A percentile compares a stretch with the other conserved stretches of the same genome.
These are phyloP conservation scores for Chalaropsis thielavioides DNA, from an alignment of 2,329 filamentous ascomycete genomes.

Conservation along the genomic window DNA sequence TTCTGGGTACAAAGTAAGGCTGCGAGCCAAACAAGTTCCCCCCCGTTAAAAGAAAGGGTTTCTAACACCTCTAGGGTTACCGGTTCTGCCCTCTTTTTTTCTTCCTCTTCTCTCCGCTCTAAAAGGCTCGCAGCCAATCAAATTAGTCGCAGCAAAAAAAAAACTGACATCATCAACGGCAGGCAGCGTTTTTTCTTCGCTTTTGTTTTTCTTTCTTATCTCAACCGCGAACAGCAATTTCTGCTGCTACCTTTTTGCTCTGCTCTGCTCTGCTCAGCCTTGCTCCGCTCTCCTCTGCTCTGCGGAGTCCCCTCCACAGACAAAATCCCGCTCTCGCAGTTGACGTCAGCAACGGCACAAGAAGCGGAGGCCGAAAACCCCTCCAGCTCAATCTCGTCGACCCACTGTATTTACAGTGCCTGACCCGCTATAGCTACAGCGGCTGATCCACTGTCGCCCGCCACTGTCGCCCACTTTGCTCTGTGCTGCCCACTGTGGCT, in stretches of 20 bases:
- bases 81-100: background rate
- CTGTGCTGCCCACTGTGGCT: background rate
- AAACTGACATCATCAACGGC: conserved; percentile 1
- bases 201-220: background rate
- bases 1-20: background rate
- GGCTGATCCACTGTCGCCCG: background rate
- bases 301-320: background rate
- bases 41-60: background rate
- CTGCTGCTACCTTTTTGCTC: background rate
- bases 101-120: background rate
- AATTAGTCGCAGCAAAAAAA: background rate
- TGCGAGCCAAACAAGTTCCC: background rate
- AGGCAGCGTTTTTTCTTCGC: background rate
- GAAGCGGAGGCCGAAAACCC: background rate
- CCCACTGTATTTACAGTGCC: background rate
- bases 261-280: background rate
- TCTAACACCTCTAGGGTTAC: background rate
- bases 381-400: background rate
- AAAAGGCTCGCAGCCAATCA: background rate
- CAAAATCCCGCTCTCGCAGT: background rate
- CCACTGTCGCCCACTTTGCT: background rate
- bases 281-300: no score
- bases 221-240: background rate
- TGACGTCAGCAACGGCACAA: background rate
- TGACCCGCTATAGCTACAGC: background rate